Evolutionary conservation across 352 stramenopile genomes (phyloP).

Genomic region (Blastocystis sp.): DNA sequence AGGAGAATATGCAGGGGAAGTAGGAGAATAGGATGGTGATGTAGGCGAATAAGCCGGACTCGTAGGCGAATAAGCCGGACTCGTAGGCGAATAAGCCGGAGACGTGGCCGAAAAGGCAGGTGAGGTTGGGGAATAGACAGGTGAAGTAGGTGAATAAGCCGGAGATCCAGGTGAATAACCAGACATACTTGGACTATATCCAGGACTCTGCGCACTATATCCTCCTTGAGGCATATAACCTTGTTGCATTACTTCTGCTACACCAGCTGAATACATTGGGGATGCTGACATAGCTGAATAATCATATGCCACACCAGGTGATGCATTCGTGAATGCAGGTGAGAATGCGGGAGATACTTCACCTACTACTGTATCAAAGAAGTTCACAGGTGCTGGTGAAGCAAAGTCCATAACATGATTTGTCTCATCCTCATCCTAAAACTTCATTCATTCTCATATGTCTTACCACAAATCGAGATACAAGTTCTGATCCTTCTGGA

Average conservation of each 20-base stretch:
- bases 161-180: constrained; percentile 70
- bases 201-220: constrained; percentile 75
- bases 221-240: constrained; percentile 70
- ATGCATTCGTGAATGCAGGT: constrained; percentile 69
- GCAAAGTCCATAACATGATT: constrained; percentile 71
- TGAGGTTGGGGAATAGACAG: constrained; percentile 70
- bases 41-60: constrained; percentile 73
- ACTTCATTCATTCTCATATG: constrained; percentile 70
- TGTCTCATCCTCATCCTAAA: constrained; percentile 69
- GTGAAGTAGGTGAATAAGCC: constrained; percentile 69
- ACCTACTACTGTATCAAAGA: constrained; percentile 67
- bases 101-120: constrained; percentile 73
- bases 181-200: constrained; percentile 76
- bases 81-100: constrained; percentile 70
- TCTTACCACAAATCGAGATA: constrained; percentile 68
- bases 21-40: constrained; percentile 75
- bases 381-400: constrained; percentile 76
- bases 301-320: constrained; percentile 65
- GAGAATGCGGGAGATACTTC: constrained; percentile 63
- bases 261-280: constrained; percentile 69
- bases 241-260: constrained; percentile 69
- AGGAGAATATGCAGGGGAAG: constrained; percentile 74
- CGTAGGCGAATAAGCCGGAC: constrained; percentile 73
- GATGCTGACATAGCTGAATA: constrained; percentile 69
- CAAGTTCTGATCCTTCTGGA: constrained; percentile 71